Base-by-base conservation (phyloP, 257 asterid genomes). In the Ilex aquifolium region DNA sequence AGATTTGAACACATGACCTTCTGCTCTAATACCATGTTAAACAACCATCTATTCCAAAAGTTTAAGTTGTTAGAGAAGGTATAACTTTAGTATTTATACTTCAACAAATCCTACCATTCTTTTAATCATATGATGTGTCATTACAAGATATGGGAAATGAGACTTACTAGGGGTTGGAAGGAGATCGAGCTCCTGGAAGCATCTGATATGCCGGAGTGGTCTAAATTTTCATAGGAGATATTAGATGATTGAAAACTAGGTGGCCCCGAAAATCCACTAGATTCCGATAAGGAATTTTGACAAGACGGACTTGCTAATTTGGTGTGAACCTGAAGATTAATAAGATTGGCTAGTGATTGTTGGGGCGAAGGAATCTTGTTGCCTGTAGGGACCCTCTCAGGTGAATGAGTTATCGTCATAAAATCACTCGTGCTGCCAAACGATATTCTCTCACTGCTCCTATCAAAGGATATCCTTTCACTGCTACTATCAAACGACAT, bases 231-330 rank as follows among this genome's bases (percentile, higher is more conserved):
- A 60, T 66, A 76, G 59, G 82, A 76, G 62, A 68, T 48, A 15
- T 61, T 62, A 52, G 82, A 67, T 44, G 77, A 78, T 21, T 31
- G 69, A 59, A 56, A 64, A 55, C 69, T 69, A 55, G 61, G 36
- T n/a, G 72, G 68, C 10, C 68, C 74, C n/a, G 80, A 80, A 62
- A 11, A 63, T 62, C 60, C 64, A 62, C 73, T 75, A 2, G 82
- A 73, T 44, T 62, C 70, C 54, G 82, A 68, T 57, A 11, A 15
- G 31, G 73, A 73, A 69, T n/a, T 2, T 11, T 49, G 14, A 49
- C 48, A 7, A 15, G 67, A 31, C 16, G 74, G 56, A 65, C 46
- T 60, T 56, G 58, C 77, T 21, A 21, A 21, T 52, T 62, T 71
- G 42, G 76, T 68, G 29, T 65, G 74, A 51, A 69, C 56, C 21